A percentile compares a stretch with the other conserved stretches of the same genome.
phyloP scores from a whole-genome alignment of 2,329 filamentous ascomycete genomes.

The Aspergillus amoenus region DNA sequence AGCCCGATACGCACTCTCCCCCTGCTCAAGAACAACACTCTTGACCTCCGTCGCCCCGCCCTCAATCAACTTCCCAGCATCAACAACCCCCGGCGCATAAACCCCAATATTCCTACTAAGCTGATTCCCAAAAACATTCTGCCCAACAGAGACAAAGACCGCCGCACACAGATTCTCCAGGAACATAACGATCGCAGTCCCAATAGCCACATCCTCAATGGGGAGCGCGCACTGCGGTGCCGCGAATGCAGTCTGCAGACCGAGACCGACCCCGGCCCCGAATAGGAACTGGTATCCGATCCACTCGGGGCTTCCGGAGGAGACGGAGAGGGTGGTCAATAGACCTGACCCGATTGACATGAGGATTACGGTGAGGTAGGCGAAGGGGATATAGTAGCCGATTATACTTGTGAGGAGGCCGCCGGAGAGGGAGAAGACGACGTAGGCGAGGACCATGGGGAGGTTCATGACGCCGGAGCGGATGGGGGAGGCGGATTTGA shows the following conservation, averaged over 20 bases:
- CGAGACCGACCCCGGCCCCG: constrained; percentile 10
- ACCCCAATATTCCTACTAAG: constrained; percentile 3
- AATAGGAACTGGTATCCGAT: constrained; percentile 17
- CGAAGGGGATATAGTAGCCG: constrained; percentile 14
- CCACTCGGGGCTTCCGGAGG: constrained; percentile 6
- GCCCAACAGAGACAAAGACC: constrained; percentile 12
- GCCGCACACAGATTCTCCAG: constrained; percentile 5
- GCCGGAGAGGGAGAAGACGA: constrained; percentile 2
- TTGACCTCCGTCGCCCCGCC: constrained; percentile 14
- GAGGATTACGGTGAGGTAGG: not conserved
- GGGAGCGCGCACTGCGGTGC: constrained; percentile 3
- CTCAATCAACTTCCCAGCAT: constrained; percentile 6
- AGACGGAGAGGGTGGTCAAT: not conserved
- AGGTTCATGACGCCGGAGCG: constrained; percentile 11
- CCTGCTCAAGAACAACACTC: not conserved
- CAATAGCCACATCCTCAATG: constrained; percentile 9
- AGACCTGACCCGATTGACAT: constrained; percentile 8
- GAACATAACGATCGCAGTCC: constrained; percentile 13
- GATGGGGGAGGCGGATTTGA: constrained; percentile 10
- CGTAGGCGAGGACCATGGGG: constrained; percentile 4
- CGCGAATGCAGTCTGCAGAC: constrained; percentile 8
- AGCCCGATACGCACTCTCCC: not conserved
- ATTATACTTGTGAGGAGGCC: not conserved
- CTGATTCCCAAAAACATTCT: constrained; percentile 19
- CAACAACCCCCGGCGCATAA: constrained; percentile 9